Base-by-base conservation (phyloP, 2,329 filamentous ascomycete genomes). In the Cladophialophora chaetospira region DNA sequence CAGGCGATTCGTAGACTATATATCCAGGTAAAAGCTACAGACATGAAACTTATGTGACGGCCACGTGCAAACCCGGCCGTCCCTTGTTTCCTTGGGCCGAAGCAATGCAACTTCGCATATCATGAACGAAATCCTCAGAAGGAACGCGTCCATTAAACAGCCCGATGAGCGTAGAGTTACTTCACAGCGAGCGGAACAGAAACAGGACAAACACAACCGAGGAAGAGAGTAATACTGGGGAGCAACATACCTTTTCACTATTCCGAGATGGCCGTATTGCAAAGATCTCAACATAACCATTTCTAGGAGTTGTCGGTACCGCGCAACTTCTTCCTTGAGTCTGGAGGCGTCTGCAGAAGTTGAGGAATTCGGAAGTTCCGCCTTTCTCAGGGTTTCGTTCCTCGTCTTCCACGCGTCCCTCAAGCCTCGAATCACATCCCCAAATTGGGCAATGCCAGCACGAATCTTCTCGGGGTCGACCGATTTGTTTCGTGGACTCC, bases 321-420 rank as follows among this genome's bases (percentile, higher is more conserved):
- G 76, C 47, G 79, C 74, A 29, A 85, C 84, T 55, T 82, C 75
- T 63, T 79, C 79, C 66, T 80, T 82, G 17, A 86, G 72, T 44
- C 78, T 69, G 9, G 78, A 75, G 13, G 84, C 73, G 67, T 83
- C 81, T 23, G 45, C 23, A 15, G 61, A 54, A 38, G 65, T 65
- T 10, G 47, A 77, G 72, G 59, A 74, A 75, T 65, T 79, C 75
- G 65, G 82, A 80, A 68, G 79, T 64, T 84, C 82, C 9, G 84
- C 83, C 60, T 80, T 74, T 60, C 80, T 78, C 60, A 86, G 75
- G 21, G 79, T 78, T 61, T 80, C 78, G 40, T 74, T 78, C 63
- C 82, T 82, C 29, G 76, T 71, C 66, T 84, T 85, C 83, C 83
- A 87, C 33, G 79, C 74, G 67, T 86, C 83, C 57, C 83, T 78